Percentiles rank a stretch among this genome's conserved stretches.
Evolutionary conservation across 1,284 basidiomycete genomes (phyloP).

Genomic region (Ustilago lituana): DNA sequence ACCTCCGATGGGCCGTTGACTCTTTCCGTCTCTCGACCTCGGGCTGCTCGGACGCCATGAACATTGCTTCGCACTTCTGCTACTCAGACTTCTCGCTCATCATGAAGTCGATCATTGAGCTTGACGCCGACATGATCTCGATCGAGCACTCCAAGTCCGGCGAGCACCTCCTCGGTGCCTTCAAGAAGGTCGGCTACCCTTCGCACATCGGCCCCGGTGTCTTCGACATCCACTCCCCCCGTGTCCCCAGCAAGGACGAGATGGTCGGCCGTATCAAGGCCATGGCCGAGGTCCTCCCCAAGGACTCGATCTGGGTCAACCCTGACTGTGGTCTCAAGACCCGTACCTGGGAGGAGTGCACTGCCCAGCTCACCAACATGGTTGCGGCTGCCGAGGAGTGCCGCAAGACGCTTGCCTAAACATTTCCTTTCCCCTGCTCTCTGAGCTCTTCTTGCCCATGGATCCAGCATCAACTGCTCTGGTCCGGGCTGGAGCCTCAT

Average conservation of each 20-base stretch:
- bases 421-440: background rate
- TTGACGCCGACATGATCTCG: constrained; percentile 99
- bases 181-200: constrained; percentile 94
- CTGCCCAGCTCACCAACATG: constrained; percentile 70
- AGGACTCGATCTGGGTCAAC: constrained; percentile 78
- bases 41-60: constrained; percentile 63
- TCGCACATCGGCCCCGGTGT: constrained; percentile 96
- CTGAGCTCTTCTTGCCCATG: constrained; percentile 13
- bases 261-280: constrained; percentile 90
- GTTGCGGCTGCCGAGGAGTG: constrained; percentile 77
- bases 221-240: constrained; percentile 97
- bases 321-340: constrained; percentile 77
- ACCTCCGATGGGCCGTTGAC: constrained; percentile 67
- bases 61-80: constrained; percentile 67
- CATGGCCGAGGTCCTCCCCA: constrained; percentile 71
- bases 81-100: constrained; percentile 85
- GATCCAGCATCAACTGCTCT: constrained; percentile 40
- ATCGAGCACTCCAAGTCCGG: constrained; percentile 79
- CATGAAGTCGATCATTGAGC: constrained; percentile 95
- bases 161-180: constrained; percentile 88
- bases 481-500: constrained; percentile 10
- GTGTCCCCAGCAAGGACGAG: constrained; percentile 87
- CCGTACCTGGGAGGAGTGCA: constrained; percentile 71
- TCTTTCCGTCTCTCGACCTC: constrained; percentile 65
- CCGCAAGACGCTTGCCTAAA: constrained; percentile 73